Conservation (phyloP, 345 rosid genomes). For the Kandelia obovata region DNA sequence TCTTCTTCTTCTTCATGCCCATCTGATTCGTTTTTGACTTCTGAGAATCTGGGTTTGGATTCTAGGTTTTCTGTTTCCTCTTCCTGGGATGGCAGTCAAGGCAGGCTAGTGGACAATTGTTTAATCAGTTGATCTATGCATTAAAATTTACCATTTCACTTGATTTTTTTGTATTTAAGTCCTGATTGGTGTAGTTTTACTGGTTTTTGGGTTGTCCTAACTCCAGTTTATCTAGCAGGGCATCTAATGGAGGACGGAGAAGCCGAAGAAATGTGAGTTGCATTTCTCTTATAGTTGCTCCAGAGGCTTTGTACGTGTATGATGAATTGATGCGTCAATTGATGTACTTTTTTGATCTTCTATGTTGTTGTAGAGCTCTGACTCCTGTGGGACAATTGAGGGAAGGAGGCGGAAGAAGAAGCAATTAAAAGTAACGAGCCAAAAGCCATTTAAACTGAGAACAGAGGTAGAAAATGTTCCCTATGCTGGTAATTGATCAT, state of each 20-base stretch:
- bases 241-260: constrained; percentile 63
- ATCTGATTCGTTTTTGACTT: constrained; percentile 53
- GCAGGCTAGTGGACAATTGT: constrained; percentile 41
- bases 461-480: constrained; percentile 57
- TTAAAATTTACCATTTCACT: not conserved
- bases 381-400: constrained; percentile 53
- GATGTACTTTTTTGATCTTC: constrained; percentile 5
- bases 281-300: not conserved
- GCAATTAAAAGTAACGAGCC: constrained; percentile 52
- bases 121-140: constrained; percentile 5
- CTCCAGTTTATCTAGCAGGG: constrained; percentile 49
- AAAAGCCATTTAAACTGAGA: constrained; percentile 75
- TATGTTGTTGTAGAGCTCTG: constrained; percentile 55
- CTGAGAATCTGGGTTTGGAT: constrained; percentile 64
- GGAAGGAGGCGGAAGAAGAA: constrained; percentile 64
- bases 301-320: not conserved
- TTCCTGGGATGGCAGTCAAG: constrained; percentile 59
- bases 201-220: constrained; percentile 2
- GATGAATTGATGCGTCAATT: not conserved
- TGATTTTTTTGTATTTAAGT: constrained; percentile 8
- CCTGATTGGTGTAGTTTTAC: constrained; percentile 8
- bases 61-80: constrained; percentile 53
- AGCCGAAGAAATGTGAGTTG: constrained; percentile 68
- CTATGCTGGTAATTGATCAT: not conserved
- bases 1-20: constrained; percentile 44